Percentiles rank a stretch among this genome's conserved stretches.
Conservation (phyloP, 2,329 filamentous ascomycete species). For the Trematosphaeria pertusa region DNA sequence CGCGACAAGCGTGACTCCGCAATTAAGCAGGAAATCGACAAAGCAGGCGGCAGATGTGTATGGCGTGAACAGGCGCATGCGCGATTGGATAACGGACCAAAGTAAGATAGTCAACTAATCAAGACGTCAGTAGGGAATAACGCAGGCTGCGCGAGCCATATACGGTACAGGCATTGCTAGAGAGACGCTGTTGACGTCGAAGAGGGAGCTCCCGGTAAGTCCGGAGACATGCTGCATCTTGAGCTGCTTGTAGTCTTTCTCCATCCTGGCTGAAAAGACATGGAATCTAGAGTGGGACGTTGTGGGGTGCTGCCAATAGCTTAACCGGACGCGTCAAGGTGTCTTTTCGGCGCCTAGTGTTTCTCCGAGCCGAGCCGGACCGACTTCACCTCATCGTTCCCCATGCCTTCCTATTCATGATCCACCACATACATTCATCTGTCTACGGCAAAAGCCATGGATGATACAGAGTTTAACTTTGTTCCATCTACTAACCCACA, state of each 20-base stretch:
- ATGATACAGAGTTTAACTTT: too few relatives aligned
- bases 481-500: too few relatives aligned
- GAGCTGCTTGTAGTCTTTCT: conserved; percentile 78
- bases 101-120: conserved; percentile 77
- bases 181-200: conserved; percentile 87
- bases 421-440: not conserved
- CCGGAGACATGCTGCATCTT: conserved; percentile 98
- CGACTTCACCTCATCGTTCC: not conserved
- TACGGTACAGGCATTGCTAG: conserved; percentile 78
- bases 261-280: conserved; percentile 29
- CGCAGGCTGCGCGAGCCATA: conserved; percentile 21
- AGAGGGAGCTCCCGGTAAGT: conserved; percentile 79
- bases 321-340: conserved; percentile 6
- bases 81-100: conserved; percentile 87
- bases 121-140: conserved; percentile 33
- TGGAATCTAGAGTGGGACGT: conserved; percentile 3
- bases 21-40: conserved; percentile 88
- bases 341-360: conserved; percentile 1
- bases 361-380: conserved; percentile 4
- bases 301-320: too few relatives aligned
- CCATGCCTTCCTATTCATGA: not conserved
- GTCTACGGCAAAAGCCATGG: too few relatives aligned
- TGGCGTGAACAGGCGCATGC: conserved; percentile 81
- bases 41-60: conserved; percentile 72
- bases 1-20: conserved; percentile 80